phyloP scores from a whole-genome alignment of 2,329 filamentous ascomycete genomes.

The Xylariaceae sp. region DNA sequence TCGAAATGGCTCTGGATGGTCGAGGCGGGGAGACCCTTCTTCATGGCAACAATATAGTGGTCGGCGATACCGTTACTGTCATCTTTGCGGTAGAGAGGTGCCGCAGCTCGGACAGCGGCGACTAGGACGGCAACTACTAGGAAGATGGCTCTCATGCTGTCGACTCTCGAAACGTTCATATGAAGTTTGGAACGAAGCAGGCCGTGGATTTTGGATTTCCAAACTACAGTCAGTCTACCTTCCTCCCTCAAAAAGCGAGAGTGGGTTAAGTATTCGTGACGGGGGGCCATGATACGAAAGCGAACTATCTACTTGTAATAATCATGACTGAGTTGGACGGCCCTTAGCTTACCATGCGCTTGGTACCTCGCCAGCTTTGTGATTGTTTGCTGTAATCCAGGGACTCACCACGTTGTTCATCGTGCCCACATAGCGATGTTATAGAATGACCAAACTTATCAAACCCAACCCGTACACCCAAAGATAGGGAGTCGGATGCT shows the following conservation, averaged over 20 bases:
- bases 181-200: neutral
- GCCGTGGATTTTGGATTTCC: neutral
- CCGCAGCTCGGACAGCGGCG: slow-evolving; percentile 16
- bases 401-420: neutral
- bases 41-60: slow-evolving; percentile 28
- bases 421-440: neutral
- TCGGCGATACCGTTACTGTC: slow-evolving; percentile 17
- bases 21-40: slow-evolving; percentile 9
- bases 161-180: neutral
- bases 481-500: neutral
- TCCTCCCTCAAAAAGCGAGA: neutral
- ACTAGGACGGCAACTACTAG: neutral
- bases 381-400: neutral
- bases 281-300: neutral
- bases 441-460: neutral
- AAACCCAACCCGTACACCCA: neutral
- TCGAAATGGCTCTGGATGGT: slow-evolving; percentile 18
- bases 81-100: slow-evolving; percentile 20
- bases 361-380: neutral
- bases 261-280: neutral
- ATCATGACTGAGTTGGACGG: neutral
- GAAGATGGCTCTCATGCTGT: neutral
- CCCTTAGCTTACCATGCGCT: neutral
- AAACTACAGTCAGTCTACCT: neutral
- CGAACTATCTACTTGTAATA: neutral